Conservation (phyloP, 2,329 filamentous ascomycete genomes). For the Colletotrichum sidae region DNA sequence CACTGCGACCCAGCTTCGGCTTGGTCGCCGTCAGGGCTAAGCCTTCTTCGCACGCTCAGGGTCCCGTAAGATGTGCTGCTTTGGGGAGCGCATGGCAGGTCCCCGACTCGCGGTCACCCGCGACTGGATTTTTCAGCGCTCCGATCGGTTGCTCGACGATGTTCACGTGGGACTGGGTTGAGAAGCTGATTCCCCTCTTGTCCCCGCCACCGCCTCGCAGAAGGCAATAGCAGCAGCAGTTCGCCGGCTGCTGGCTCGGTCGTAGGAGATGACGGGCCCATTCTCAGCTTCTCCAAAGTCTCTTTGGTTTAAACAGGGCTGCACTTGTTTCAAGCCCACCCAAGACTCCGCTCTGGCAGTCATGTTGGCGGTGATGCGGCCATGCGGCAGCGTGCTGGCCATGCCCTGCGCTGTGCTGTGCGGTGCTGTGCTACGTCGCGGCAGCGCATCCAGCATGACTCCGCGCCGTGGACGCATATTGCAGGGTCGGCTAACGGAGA, state of each 20-base stretch:
- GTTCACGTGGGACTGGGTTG: slow-evolving; percentile 1
- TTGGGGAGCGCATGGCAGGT: not conserved
- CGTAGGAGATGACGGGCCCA: slow-evolving; percentile 6
- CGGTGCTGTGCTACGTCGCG: not conserved
- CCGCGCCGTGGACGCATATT: not conserved
- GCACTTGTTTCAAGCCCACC: slow-evolving; percentile 16
- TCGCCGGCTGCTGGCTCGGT: slow-evolving; percentile 11
- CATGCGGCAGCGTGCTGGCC: slow-evolving; percentile 2
- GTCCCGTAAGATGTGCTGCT: slow-evolving; percentile 8
- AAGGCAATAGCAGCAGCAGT: not conserved
- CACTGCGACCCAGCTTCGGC: slow-evolving; percentile 24
- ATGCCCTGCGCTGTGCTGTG: slow-evolving; percentile 24
- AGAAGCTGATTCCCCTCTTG: not conserved
- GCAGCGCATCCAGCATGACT: not conserved
- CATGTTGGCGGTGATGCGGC: slow-evolving; percentile 24
- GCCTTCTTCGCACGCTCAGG: slow-evolving; percentile 3
- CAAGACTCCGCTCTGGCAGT: slow-evolving; percentile 28
- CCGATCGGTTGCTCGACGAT: slow-evolving; percentile 1
- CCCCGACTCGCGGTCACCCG: slow-evolving; percentile 12
- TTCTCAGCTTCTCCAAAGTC: not conserved
- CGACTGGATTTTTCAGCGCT: not conserved
- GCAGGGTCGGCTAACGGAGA: not conserved
- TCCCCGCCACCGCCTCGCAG: not conserved
- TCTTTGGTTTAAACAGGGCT: slow-evolving; percentile 10
- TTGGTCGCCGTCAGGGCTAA: slow-evolving; percentile 13